Evolutionary conservation across 192 early-diverging fungal genomes (phyloP).

Genomic region (Coemansia aciculifera): DNA sequence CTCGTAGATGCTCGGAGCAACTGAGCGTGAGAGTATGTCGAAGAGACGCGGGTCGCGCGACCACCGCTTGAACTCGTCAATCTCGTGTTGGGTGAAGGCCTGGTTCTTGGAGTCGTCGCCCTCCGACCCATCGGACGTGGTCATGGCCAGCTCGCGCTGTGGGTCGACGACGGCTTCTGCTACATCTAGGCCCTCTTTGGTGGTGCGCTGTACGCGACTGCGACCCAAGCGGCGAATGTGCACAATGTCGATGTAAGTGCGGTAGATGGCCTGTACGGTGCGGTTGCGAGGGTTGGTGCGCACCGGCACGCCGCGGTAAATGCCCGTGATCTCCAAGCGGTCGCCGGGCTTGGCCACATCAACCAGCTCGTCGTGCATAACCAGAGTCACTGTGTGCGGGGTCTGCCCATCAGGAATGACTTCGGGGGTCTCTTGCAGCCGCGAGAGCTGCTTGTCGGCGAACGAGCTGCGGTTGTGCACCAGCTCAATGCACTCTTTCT

Average conservation of each 20-base stretch:
- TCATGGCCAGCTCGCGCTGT: constrained; percentile 22
- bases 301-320: constrained; percentile 92
- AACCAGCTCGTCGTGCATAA: constrained; percentile 91
- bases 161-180: constrained; percentile 60
- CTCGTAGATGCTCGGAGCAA: constrained; percentile 89
- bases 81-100: constrained; percentile 54
- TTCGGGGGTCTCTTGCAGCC: constrained; percentile 95
- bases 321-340: constrained; percentile 88
- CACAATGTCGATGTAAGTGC: constrained; percentile 94
- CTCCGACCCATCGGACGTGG: constrained; percentile 6
- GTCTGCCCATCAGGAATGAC: constrained; percentile 95
- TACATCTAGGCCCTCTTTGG: constrained; percentile 46
- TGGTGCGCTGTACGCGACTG: constrained; percentile 66
- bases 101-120: constrained; percentile 45
- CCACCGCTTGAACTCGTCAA: constrained; percentile 65
- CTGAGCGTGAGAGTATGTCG: constrained; percentile 68
- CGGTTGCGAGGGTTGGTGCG: constrained; percentile 86
- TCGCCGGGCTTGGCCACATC: constrained; percentile 93
- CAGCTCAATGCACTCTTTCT: constrained; percentile 80
- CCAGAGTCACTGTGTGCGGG: constrained; percentile 92
- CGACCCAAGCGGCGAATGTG: constrained; percentile 83
- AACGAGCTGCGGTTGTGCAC: constrained; percentile 95
- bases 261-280: constrained; percentile 86
- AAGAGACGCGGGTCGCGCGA: constrained; percentile 75
- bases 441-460: constrained; percentile 88